Evolutionary conservation across 805 yeast genomes (phyloP), one percentile per base, ranked within the genome.

Genomic region (Wickerhamiella azymoides): DNA sequence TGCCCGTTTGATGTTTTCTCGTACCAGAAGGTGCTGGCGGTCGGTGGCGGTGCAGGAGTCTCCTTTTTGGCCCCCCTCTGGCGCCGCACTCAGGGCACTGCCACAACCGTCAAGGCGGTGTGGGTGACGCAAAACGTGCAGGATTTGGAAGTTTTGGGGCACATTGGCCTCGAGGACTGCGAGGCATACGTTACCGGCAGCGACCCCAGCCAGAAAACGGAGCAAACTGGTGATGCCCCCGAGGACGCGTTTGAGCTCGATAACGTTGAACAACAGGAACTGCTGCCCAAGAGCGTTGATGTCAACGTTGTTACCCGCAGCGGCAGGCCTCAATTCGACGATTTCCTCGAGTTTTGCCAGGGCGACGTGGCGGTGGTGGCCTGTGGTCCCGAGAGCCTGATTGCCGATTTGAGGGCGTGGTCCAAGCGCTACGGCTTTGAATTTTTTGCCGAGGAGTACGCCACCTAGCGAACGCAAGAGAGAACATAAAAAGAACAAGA

Each of bases 41-140:
- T 56, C 3, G 59, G 51, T 4, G 59, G 59, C 27, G 59, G 59
- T 5, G 47, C 57, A 10, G 59, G 59, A 2, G 41, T 55, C 19
- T 49, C 56, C 1, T 28, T 52, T 27, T 36, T 52, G 4, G 51
- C 58, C 5, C 46, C 52, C 1, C 26, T 51, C 1, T 43, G 39
- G 19, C 16, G 45, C 8, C 18, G 40, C 17, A 41, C 45, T 1
- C 27, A 18, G 3, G 39, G 27, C 14, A 14, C 43, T 4, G 43
- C 24, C 19, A 38, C 48, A 1, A 18, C 14, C 6, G 48, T 45
- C 4, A 24, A 28, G 25, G 39, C 41, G 2, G 39, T 48, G 3
- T 48, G 50, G 50, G 26, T 46, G 13, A 45, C 47, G 11, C 45
- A 46, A n/a, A 19, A 40, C n/a, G 16, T 10, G 1, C 43, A 39